These are phyloP conservation scores for Venturia nashicola DNA, from an alignment of 2,329 filamentous ascomycete genomes.

Conservation along the genomic window DNA sequence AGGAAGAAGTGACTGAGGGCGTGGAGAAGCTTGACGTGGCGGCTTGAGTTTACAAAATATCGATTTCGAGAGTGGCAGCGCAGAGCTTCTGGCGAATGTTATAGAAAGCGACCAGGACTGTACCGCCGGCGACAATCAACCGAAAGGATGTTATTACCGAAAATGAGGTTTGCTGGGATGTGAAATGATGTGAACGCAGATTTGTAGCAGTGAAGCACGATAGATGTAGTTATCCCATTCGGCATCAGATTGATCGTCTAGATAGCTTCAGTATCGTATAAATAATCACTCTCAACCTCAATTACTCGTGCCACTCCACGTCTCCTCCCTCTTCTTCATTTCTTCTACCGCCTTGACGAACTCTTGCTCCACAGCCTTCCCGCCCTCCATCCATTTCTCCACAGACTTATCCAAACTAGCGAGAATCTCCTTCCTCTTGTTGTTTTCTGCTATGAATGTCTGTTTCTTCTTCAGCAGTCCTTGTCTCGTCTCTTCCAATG, in stretches of 20 bases:
- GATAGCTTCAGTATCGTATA: not conserved
- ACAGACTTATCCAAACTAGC: slow-evolving; percentile 83
- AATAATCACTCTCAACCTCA: not conserved
- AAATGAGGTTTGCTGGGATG: not conserved
- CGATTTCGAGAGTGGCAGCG: not conserved
- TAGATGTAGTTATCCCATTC: not conserved
- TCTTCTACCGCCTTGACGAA: not conserved
- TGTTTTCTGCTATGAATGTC: slow-evolving; percentile 62
- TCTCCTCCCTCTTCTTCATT: not conserved
- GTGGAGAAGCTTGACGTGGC: not conserved
- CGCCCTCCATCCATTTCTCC: slow-evolving; percentile 32
- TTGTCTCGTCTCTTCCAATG: slow-evolving; percentile 72
- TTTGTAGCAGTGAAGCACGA: not conserved
- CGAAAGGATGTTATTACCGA: not conserved
- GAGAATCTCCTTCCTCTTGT: slow-evolving; percentile 85
- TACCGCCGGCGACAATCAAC: not conserved
- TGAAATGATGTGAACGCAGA: not conserved
- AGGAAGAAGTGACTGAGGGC: not conserved
- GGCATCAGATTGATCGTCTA: not conserved
- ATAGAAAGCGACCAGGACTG: too few relatives aligned
- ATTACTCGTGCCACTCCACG: not conserved
- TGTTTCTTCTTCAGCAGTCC: slow-evolving; percentile 50
- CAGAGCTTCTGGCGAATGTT: not conserved
- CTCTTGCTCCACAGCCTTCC: not conserved
- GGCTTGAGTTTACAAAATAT: not conserved